A percentile compares a stretch with the other conserved stretches of the same genome.
These are phyloP conservation scores for Pyrenophora tritici-repentis DNA, from an alignment of 2,329 filamentous ascomycete genomes.

Conservation along the genomic window DNA sequence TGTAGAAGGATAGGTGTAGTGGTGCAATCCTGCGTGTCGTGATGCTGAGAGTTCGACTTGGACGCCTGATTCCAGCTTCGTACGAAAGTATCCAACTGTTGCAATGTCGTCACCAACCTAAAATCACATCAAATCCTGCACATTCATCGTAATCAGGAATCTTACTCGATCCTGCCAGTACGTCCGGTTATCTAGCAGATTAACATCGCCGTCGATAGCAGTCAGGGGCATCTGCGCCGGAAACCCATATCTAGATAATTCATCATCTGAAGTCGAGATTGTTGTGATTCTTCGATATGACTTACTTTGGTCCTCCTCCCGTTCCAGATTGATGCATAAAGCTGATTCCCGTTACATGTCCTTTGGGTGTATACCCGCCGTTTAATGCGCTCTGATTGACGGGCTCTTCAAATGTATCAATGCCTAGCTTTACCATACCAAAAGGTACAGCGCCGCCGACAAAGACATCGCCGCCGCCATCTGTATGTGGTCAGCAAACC, in stretches of 20 bases:
- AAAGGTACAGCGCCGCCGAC: conserved; percentile 47
- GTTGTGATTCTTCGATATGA: too few relatives aligned
- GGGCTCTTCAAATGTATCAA: conserved; percentile 47
- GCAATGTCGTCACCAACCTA: conserved; percentile 40
- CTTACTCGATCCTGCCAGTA: conserved; percentile 48
- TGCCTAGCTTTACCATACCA: conserved; percentile 49
- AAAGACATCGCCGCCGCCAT: conserved; percentile 49
- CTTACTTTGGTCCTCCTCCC: conserved; percentile 43
- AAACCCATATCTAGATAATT: conserved; percentile 37
- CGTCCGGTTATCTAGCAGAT: conserved; percentile 50
- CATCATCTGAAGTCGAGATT: too few relatives aligned
- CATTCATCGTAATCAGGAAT: not conserved
- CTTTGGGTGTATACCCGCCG: conserved; percentile 50
- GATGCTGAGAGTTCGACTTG: conserved; percentile 44
- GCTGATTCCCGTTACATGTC: conserved; percentile 48
- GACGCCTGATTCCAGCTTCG: conserved; percentile 43
- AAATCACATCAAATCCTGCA: not conserved
- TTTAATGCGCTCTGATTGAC: conserved; percentile 46
- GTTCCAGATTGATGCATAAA: conserved; percentile 49
- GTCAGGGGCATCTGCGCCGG: conserved; percentile 50
- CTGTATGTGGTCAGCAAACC: conserved; percentile 21
- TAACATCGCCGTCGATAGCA: conserved; percentile 47
- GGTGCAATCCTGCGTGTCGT: conserved; percentile 45
- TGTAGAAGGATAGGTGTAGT: conserved; percentile 46
- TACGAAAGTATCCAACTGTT: conserved; percentile 46